These are phyloP conservation scores for Colletotrichum sp. DNA, from an alignment of 2,329 filamentous ascomycete species.

Conservation along the genomic window DNA sequence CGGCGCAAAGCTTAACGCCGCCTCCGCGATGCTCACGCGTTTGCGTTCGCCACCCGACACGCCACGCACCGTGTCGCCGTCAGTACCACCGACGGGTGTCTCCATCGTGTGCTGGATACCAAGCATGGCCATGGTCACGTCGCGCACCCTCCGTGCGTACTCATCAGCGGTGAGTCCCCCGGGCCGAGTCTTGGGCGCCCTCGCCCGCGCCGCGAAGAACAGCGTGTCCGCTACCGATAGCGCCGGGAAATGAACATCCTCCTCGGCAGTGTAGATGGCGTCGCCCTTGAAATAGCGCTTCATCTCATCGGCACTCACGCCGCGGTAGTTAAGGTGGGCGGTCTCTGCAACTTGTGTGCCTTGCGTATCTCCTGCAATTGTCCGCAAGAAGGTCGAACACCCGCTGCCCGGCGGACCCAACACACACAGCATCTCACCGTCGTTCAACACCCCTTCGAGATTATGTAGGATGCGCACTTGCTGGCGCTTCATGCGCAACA, in stretches of 20 bases:
- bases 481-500: constrained; percentile 16
- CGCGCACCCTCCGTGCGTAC: constrained; percentile 60
- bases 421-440: constrained; percentile 62
- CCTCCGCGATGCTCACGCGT: constrained; percentile 79
- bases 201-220: constrained; percentile 63
- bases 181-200: constrained; percentile 53
- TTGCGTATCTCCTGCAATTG: constrained; percentile 66
- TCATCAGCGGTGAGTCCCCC: constrained; percentile 45
- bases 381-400: constrained; percentile 75
- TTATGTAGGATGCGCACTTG: constrained; percentile 54
- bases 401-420: constrained; percentile 59
- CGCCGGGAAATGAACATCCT: constrained; percentile 66
- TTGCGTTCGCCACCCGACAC: constrained; percentile 72
- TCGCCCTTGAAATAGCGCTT: constrained; percentile 51
- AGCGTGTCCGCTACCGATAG: constrained; percentile 66
- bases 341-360: constrained; percentile 48
- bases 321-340: constrained; percentile 16
- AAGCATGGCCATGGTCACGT: constrained; percentile 75
- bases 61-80: constrained; percentile 63
- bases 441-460: constrained; percentile 55
- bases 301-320: constrained; percentile 19
- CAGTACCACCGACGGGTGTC: constrained; percentile 74
- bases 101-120: constrained; percentile 73
- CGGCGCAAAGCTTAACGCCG: constrained; percentile 40
- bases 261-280: constrained; percentile 70